Evolutionary conservation across 1,284 basidiomycete species (phyloP).

Genomic region (Trichosporon coremiiforme): DNA sequence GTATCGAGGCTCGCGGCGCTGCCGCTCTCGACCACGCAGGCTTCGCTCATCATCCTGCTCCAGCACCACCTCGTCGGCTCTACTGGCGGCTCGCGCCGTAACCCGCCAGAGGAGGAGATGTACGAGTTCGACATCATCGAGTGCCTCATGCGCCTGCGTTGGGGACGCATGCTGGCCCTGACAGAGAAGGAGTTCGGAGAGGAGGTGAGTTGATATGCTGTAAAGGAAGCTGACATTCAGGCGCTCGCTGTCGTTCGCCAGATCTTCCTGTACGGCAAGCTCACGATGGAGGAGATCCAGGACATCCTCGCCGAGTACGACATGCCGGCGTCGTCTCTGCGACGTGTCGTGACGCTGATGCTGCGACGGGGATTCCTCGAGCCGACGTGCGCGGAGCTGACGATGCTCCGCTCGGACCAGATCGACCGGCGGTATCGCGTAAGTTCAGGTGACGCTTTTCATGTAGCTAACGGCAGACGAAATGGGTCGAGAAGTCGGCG

Average conservation of each 20-base stretch:
- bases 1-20: slow-evolving; percentile 67
- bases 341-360: slow-evolving; percentile 26
- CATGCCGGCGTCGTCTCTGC: slow-evolving; percentile 14
- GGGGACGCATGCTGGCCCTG: slow-evolving; percentile 75
- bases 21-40: slow-evolving; percentile 63
- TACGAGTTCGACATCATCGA: slow-evolving; percentile 70
- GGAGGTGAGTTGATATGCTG: slow-evolving; percentile 60
- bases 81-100: slow-evolving; percentile 60
- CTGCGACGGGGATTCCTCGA: slow-evolving; percentile 40
- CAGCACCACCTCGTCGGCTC: slow-evolving; percentile 93
- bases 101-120: slow-evolving; percentile 69
- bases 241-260: slow-evolving; percentile 72
- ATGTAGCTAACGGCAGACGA: slow-evolving; percentile 29
- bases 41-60: slow-evolving; percentile 76
- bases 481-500: slow-evolving; percentile 33
- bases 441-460: slow-evolving; percentile 12
- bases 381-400: slow-evolving; percentile 40
- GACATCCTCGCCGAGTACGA: slow-evolving; percentile 3
- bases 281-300: slow-evolving; percentile 62
- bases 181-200: slow-evolving; percentile 70
- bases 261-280: slow-evolving; percentile 81
- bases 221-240: slow-evolving; percentile 55
- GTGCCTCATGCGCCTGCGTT: slow-evolving; percentile 74
- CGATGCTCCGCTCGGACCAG: slow-evolving; percentile 41
- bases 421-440: slow-evolving; percentile 40